phyloP scores from a whole-genome alignment of 306 rosid genomes.

The Pachyrhizus erosus region DNA sequence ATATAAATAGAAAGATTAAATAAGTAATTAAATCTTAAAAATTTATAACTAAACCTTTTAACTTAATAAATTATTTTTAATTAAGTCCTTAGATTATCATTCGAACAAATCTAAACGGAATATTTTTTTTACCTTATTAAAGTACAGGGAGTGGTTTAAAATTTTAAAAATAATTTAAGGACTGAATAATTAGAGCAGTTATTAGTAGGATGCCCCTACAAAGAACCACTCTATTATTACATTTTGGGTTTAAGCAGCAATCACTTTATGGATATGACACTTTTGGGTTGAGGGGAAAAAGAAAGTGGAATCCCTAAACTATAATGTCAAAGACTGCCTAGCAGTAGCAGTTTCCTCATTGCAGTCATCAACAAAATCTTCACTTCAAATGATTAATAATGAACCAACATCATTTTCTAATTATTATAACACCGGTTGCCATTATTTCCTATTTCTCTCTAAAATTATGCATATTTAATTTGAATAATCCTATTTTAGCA shows the following conservation, averaged over 20 bases:
- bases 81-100: neutral
- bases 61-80: neutral
- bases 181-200: neutral
- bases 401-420: constrained; percentile 49
- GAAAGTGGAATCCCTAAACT: neutral
- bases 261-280: constrained; percentile 31
- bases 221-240: constrained; percentile 16
- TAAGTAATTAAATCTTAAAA: no score
- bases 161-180: neutral
- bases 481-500: neutral
- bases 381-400: constrained; percentile 70
- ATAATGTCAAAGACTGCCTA: neutral
- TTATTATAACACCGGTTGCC: constrained; percentile 37
- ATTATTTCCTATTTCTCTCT: constrained; percentile 9
- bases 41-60: no score
- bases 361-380: constrained; percentile 43
- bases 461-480: neutral
- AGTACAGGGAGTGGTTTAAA: neutral
- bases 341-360: constrained; percentile 36
- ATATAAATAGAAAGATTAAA: no score
- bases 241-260: constrained; percentile 30
- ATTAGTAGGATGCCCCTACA: neutral
- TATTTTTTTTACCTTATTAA: neutral
- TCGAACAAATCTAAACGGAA: neutral
- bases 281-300: constrained; percentile 12